phyloP scores from a whole-genome alignment of 331 rosid species.

The Acacia pycnantha region DNA sequence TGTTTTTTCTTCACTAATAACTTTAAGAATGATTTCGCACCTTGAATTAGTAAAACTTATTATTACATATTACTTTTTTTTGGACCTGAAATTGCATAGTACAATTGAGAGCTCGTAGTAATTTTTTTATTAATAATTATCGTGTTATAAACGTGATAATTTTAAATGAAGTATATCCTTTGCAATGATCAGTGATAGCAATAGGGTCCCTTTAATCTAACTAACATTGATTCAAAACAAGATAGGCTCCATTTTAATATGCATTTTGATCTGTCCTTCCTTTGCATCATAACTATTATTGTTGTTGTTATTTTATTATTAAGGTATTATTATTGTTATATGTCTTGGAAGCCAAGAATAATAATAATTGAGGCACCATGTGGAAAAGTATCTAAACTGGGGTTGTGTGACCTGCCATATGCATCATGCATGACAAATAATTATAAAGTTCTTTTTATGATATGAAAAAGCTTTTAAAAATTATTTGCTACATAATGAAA shows the following conservation, averaged over 20 bases:
- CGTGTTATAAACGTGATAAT: too few relatives aligned
- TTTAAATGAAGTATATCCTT: neutral
- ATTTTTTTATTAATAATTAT: too few relatives aligned
- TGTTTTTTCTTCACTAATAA: too few relatives aligned
- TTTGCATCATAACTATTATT: neutral
- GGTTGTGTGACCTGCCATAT: conserved; percentile 22
- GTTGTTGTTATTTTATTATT: neutral
- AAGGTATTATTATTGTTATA: neutral
- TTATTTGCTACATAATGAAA: neutral
- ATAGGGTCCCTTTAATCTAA: neutral
- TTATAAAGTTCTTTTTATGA: neutral
- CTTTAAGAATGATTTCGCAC: too few relatives aligned
- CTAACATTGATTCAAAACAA: conserved; percentile 13
- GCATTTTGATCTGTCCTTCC: neutral
- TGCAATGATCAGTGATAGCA: neutral
- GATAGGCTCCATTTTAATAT: conserved; percentile 1
- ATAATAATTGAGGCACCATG: conserved; percentile 36
- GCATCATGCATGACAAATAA: conserved; percentile 26
- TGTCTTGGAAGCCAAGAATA: conserved; percentile 32
- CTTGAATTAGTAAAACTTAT: too few relatives aligned
- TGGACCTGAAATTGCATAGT: too few relatives aligned
- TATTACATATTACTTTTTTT: too few relatives aligned
- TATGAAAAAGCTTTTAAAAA: conserved; percentile 11
- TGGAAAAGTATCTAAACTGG: conserved; percentile 29
- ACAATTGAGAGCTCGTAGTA: too few relatives aligned